Evolutionary conservation across 2,329 filamentous ascomycete genomes (phyloP).

Genomic region (Botrytis fragariae): DNA sequence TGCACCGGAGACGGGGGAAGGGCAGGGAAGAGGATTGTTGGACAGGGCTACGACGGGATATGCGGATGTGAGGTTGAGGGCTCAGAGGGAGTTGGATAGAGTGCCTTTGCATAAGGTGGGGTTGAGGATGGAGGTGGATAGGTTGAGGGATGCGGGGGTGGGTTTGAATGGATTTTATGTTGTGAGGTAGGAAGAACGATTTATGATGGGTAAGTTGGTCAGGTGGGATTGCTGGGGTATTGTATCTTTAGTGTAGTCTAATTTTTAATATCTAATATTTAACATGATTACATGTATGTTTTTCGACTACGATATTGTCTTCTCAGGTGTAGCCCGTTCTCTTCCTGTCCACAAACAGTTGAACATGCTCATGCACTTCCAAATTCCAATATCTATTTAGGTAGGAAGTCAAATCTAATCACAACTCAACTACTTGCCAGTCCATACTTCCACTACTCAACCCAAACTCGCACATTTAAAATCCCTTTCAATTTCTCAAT

Average conservation of each 20-base stretch:
- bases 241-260: background rate
- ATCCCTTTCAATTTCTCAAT: too few species aligned
- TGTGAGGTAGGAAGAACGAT: constrained; percentile 24
- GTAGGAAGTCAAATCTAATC: too few species aligned
- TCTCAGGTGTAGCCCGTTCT: fast-evolving
- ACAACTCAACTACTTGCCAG: too few species aligned
- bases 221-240: too few species aligned
- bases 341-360: fast-evolving
- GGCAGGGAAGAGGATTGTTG: constrained; percentile 44
- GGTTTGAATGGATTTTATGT: constrained; percentile 42
- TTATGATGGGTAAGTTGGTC: too few species aligned
- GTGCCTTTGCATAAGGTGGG: constrained; percentile 59
- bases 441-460: too few species aligned
- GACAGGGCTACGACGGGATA: constrained; percentile 44
- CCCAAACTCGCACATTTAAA: fast-evolving
- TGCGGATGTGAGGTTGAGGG: constrained; percentile 47
- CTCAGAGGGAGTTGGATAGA: constrained; percentile 55
- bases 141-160: constrained; percentile 46
- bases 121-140: constrained; percentile 50
- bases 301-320: background rate
- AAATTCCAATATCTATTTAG: too few species aligned
- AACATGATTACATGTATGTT: fast-evolving
- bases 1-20: constrained; percentile 36
- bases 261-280: background rate
- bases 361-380: too few species aligned